Conservation (phyloP, 768 basidiomycete genomes). For the Termitomyces sp. region DNA sequence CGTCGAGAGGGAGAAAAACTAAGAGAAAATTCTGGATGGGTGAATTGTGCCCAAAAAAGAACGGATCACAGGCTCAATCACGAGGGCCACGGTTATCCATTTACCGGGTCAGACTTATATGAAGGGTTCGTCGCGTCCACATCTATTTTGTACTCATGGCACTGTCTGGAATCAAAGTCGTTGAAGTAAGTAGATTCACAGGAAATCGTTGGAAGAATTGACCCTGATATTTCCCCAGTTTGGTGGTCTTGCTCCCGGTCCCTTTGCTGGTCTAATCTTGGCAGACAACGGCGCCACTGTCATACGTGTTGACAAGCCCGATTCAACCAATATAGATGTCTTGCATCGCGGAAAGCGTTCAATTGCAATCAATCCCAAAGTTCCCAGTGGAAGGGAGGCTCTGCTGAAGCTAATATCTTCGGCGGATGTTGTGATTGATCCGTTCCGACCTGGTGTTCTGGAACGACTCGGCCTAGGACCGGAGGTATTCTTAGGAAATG, state of each 20-base stretch:
- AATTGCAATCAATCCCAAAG: conserved; percentile 65
- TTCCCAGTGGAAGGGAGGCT: conserved; percentile 47
- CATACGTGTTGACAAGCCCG: conserved; percentile 66
- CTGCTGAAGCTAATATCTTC: conserved; percentile 51
- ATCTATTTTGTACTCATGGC: conserved; percentile 10
- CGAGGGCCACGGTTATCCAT: background rate
- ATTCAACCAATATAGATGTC: conserved; percentile 37
- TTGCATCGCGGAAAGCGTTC: conserved; percentile 75
- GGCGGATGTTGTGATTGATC: conserved; percentile 81
- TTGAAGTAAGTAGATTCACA: conserved; percentile 15
- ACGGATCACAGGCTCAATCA: background rate
- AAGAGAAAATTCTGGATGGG: background rate
- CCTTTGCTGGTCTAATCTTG: conserved; percentile 72
- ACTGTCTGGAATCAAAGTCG: conserved; percentile 17
- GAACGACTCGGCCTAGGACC: conserved; percentile 76
- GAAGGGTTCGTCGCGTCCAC: background rate
- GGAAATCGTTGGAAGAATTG: background rate
- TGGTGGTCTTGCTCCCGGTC: conserved; percentile 77
- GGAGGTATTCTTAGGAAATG: conserved; percentile 57
- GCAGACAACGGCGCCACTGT: conserved; percentile 80
- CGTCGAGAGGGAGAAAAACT: background rate
- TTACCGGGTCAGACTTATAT: background rate
- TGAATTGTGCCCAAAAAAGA: background rate
- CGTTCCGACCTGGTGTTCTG: conserved; percentile 79
- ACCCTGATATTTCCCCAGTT: conserved; percentile 38